Conservation (phyloP, 345 rosid species). For the Pugionium dolabratum region DNA sequence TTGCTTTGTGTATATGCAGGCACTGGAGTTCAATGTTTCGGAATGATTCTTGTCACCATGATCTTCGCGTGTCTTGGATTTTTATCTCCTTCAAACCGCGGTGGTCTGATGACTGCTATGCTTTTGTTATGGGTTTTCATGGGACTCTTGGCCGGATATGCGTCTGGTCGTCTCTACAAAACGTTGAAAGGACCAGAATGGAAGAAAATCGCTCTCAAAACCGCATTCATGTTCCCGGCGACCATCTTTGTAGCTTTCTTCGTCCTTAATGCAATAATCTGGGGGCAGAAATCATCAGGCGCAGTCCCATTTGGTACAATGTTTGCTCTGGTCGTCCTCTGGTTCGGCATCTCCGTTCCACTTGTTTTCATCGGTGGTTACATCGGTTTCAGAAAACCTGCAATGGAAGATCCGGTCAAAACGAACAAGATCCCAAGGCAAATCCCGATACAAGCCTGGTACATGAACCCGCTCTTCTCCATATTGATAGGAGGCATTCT, state of each 20-base stretch:
- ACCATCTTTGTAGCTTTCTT: constrained; percentile 66
- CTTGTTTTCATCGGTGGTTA: constrained; percentile 72
- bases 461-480: constrained; percentile 82
- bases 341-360: constrained; percentile 45
- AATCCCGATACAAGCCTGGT: constrained; percentile 85
- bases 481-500: constrained; percentile 87
- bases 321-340: constrained; percentile 75
- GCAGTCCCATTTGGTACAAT: constrained; percentile 96
- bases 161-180: constrained; percentile 78
- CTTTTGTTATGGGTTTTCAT: constrained; percentile 90
- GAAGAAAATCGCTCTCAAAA: constrained; percentile 75
- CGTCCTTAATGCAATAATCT: constrained; percentile 74
- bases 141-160: constrained; percentile 84
- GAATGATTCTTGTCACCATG: constrained; percentile 88
- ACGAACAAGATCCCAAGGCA: constrained; percentile 35
- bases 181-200: constrained; percentile 84
- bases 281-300: constrained; percentile 95
- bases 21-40: constrained; percentile 86
- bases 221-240: constrained; percentile 78
- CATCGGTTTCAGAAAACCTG: constrained; percentile 70
- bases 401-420: constrained; percentile 78
- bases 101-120: constrained; percentile 90
- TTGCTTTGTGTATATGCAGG: constrained; percentile 85
- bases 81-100: constrained; percentile 91
- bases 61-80: constrained; percentile 88